A percentile compares a stretch with the other conserved stretches of the same genome.
phyloP scores from a whole-genome alignment of 495 filamentous ascomycete species.

The Penicillium bialowiezense region DNA sequence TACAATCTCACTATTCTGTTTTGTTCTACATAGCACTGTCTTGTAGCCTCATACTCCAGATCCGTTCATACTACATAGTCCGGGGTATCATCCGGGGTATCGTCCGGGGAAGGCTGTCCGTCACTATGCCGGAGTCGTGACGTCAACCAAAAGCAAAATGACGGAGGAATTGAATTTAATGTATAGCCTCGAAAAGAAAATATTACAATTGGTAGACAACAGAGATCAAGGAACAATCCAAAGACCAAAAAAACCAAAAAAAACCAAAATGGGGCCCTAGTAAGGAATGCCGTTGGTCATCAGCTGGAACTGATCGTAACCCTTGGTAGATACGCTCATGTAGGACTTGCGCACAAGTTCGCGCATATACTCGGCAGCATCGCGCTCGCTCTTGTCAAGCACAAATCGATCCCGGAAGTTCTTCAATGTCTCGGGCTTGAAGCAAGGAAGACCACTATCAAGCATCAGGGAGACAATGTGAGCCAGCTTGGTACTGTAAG shows the following conservation, averaged over 20 bases:
- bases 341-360: slow-evolving; percentile 86
- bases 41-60: too few species aligned
- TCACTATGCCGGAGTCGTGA: slow-evolving; percentile 12
- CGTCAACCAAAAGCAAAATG: slow-evolving; percentile 12
- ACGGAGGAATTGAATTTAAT: too few species aligned
- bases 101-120: neutral
- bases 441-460: slow-evolving; percentile 93
- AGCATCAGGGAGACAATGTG: slow-evolving; percentile 94
- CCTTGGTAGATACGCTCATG: slow-evolving; percentile 80
- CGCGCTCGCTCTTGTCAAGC: slow-evolving; percentile 85
- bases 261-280: slow-evolving; percentile 25
- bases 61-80: too few species aligned
- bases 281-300: slow-evolving; percentile 98
- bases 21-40: too few species aligned
- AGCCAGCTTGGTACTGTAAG: slow-evolving; percentile 77
- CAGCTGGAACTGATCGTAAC: slow-evolving; percentile 96
- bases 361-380: slow-evolving; percentile 92
- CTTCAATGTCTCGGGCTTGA: slow-evolving; percentile 92
- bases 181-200: too few species aligned
- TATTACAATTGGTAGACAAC: too few species aligned
- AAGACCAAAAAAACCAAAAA: neutral
- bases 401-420: slow-evolving; percentile 94
- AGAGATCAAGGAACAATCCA: neutral
- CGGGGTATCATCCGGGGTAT: neutral
- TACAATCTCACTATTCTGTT: too few species aligned